phyloP scores from a whole-genome alignment of 2,329 filamentous ascomycete genomes.

The Aotearoamyces nothofagi region DNA sequence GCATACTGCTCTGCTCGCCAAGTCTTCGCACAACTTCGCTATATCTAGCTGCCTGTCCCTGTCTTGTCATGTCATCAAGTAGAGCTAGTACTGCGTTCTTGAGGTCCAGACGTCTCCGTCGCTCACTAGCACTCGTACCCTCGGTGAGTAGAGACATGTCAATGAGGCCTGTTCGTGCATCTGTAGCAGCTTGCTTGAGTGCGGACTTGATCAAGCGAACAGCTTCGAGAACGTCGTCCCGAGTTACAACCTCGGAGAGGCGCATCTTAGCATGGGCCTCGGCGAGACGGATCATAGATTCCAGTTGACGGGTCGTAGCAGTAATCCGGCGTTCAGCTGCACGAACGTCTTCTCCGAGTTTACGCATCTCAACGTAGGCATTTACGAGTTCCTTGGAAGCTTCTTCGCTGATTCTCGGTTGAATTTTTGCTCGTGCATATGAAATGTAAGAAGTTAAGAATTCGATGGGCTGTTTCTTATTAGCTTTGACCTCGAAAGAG shows the following conservation, averaged over 20 bases:
- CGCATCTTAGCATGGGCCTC: slow-evolving; percentile 99
- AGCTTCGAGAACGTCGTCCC: slow-evolving; percentile 74
- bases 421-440: slow-evolving; percentile 75
- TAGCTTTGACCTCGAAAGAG: too few relatives aligned
- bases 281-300: slow-evolving; percentile 93
- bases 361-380: slow-evolving; percentile 88
- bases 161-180: slow-evolving; percentile 77
- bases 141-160: slow-evolving; percentile 95
- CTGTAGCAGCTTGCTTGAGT: slow-evolving; percentile 94
- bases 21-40: slow-evolving; percentile 63
- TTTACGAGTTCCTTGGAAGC: slow-evolving; percentile 75
- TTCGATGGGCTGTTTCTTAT: slow-evolving; percentile 56
- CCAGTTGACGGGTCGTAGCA: slow-evolving; percentile 88
- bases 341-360: slow-evolving; percentile 76
- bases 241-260: slow-evolving; percentile 59
- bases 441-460: slow-evolving; percentile 96
- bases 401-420: slow-evolving; percentile 65
- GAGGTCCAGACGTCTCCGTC: slow-evolving; percentile 68
- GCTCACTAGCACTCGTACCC: slow-evolving; percentile 79
- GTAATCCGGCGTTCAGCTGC: slow-evolving; percentile 91
- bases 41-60: slow-evolving; percentile 55
- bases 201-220: slow-evolving; percentile 86
- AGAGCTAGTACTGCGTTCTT: slow-evolving; percentile 62
- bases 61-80: slow-evolving; percentile 66
- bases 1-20: slow-evolving; percentile 52